A percentile compares a stretch with the other conserved stretches of the same genome.
Conservation (phyloP, 441 rosid species). For the Cnidoscolus chayamansa region DNA sequence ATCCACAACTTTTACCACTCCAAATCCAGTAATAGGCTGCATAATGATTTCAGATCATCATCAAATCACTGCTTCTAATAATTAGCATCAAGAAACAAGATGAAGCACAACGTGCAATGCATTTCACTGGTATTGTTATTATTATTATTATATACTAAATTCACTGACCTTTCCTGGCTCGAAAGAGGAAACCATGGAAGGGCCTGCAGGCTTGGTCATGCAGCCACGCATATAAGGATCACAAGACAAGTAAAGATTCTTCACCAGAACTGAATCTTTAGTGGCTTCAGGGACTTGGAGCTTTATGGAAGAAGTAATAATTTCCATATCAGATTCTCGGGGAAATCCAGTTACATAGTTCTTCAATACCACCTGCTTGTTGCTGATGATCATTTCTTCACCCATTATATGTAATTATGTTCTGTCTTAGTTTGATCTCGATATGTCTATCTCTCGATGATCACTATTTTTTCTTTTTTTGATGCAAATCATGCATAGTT, state of each 20-base stretch:
- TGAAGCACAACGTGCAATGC: too few relatives aligned
- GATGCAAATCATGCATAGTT: too few relatives aligned
- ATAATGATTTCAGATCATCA: constrained; percentile 15
- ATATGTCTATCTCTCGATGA: too few relatives aligned
- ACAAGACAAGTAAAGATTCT: constrained; percentile 59
- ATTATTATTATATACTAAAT: background rate
- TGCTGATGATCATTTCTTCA: constrained; percentile 13
- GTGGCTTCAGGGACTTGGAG: constrained; percentile 44
- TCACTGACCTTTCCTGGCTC: constrained; percentile 50
- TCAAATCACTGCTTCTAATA: background rate
- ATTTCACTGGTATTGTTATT: too few relatives aligned
- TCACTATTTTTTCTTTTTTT: too few relatives aligned
- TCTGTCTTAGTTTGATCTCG: background rate
- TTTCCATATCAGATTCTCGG: constrained; percentile 44
- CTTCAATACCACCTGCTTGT: constrained; percentile 44
- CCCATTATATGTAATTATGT: background rate
- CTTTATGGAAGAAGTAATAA: constrained; percentile 17
- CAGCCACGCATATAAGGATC: constrained; percentile 59
- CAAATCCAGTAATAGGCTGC: constrained; percentile 69
- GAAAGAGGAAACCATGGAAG: constrained; percentile 44
- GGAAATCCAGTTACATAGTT: constrained; percentile 42
- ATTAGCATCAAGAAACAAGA: too few relatives aligned
- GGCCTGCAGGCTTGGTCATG: constrained; percentile 32
- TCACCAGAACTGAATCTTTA: constrained; percentile 37
- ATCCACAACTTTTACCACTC: constrained; percentile 58